These are phyloP conservation scores for Lyophyllum decastes DNA, from an alignment of 768 basidiomycete species.

Conservation along the genomic window DNA sequence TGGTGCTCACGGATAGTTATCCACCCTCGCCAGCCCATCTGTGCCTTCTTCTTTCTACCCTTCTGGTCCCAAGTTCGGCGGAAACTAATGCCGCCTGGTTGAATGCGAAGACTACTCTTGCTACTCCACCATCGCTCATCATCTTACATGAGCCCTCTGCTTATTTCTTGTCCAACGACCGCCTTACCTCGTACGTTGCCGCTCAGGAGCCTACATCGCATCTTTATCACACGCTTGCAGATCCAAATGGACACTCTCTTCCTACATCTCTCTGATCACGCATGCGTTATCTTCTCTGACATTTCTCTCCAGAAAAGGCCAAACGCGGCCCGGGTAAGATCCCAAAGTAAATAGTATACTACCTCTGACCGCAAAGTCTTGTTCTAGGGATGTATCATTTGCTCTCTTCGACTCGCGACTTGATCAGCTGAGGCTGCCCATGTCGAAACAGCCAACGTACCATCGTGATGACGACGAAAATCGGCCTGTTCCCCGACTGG, in stretches of 20 bases:
- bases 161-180: constrained; percentile 41
- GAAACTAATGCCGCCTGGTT: constrained; percentile 16
- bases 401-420: constrained; percentile 65
- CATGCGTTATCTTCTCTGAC: constrained; percentile 22
- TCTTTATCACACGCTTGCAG: neutral
- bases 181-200: constrained; percentile 3
- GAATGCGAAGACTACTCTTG: constrained; percentile 27
- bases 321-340: constrained; percentile 1
- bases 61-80: constrained; percentile 33
- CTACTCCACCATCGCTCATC: constrained; percentile 47
- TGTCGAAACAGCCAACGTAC: constrained; percentile 33
- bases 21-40: constrained; percentile 63
- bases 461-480: constrained; percentile 4
- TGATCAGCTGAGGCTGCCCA: constrained; percentile 49
- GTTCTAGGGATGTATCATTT: constrained; percentile 28
- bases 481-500: constrained; percentile 21
- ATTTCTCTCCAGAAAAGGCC: constrained; percentile 7
- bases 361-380: neutral
- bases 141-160: constrained; percentile 62
- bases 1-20: constrained; percentile 45
- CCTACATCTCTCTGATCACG: constrained; percentile 22
- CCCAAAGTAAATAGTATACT: neutral
- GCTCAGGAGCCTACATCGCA: neutral
- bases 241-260: constrained; percentile 24
- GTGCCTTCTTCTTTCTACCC: constrained; percentile 48